These are phyloP conservation scores for Purpureocillium takamizusanense DNA, from an alignment of 2,329 filamentous ascomycete genomes.

Conservation along the genomic window DNA sequence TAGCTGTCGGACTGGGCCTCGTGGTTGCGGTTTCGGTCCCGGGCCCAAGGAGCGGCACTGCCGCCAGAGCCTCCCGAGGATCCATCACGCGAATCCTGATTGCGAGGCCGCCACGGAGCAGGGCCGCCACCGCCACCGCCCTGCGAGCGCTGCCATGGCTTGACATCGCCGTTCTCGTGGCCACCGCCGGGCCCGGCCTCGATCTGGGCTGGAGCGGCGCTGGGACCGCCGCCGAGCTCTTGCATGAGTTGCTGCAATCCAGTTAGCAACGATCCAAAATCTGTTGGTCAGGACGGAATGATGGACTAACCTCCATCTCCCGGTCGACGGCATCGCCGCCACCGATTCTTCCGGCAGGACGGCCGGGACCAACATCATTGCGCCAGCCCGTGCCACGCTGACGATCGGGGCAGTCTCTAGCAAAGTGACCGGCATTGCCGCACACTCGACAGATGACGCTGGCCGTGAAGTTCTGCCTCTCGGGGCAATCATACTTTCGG, in stretches of 20 bases:
- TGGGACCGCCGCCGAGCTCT: slow-evolving; percentile 75
- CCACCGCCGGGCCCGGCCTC: slow-evolving; percentile 65
- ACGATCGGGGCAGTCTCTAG: slow-evolving; percentile 91
- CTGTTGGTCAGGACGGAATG: background rate
- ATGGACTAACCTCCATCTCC: slow-evolving; percentile 78
- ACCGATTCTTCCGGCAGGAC: slow-evolving; percentile 57
- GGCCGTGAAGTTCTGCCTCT: slow-evolving; percentile 97
- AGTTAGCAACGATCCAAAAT: slow-evolving; percentile 32
- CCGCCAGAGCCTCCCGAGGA: slow-evolving; percentile 31
- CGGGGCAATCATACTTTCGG: slow-evolving; percentile 96
- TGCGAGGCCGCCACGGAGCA: slow-evolving; percentile 66
- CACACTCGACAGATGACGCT: slow-evolving; percentile 98
- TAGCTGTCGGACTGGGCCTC: slow-evolving; percentile 23
- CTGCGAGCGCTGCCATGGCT: slow-evolving; percentile 83
- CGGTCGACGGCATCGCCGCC: slow-evolving; percentile 79
- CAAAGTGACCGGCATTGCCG: slow-evolving; percentile 97
- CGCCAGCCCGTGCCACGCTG: slow-evolving; percentile 88
- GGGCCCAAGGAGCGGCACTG: slow-evolving; percentile 46
- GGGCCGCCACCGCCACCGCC: slow-evolving; percentile 73
- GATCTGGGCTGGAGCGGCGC: slow-evolving; percentile 66
- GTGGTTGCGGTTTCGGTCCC: slow-evolving; percentile 45
- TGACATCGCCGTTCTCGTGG: slow-evolving; percentile 51
- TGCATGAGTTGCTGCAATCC: slow-evolving; percentile 78
- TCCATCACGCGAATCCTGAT: slow-evolving; percentile 41
- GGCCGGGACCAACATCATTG: slow-evolving; percentile 53